These are phyloP conservation scores for Patellifolia procumbens DNA, from an alignment of 179 eudicot species.

Conservation along the genomic window DNA sequence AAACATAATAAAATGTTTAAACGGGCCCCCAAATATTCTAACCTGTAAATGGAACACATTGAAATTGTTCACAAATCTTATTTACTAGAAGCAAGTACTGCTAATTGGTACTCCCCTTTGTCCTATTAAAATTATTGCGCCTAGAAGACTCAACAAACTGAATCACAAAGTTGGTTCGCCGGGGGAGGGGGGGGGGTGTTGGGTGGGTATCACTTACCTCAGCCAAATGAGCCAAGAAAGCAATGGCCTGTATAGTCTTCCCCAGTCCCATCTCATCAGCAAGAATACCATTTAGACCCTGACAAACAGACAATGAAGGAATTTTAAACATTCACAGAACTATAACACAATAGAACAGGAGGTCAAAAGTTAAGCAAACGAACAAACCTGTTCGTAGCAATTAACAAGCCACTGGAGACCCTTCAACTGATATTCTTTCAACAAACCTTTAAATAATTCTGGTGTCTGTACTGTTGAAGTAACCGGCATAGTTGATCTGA, in stretches of 20 bases:
- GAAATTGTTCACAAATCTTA: constrained; percentile 8
- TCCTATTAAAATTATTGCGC: not conserved
- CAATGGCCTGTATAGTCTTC: constrained; percentile 98
- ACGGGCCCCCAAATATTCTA: constrained; percentile 99
- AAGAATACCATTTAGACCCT: constrained; percentile 98
- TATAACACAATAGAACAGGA: constrained; percentile 13
- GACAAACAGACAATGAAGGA: constrained; percentile 17
- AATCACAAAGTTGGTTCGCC: not conserved
- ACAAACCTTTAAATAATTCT: constrained; percentile 82
- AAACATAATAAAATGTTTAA: constrained; percentile 29
- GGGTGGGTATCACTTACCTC: constrained; percentile 52
- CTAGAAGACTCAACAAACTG: not conserved
- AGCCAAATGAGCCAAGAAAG: constrained; percentile 97
- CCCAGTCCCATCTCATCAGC: constrained; percentile 99
- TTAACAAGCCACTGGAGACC: constrained; percentile 99
- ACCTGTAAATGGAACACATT: constrained; percentile 52
- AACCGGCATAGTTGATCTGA: constrained; percentile 96
- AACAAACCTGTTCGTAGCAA: constrained; percentile 86
- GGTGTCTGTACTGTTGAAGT: constrained; percentile 92
- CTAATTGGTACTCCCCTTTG: not conserved
- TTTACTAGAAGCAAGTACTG: constrained; percentile 12
- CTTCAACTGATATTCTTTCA: constrained; percentile 94
- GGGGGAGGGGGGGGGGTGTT: not conserved
- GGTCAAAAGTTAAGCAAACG: not conserved
- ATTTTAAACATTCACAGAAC: constrained; percentile 19